Base-by-base conservation (phyloP, 768 basidiomycete species). In the Ramaria sp. region DNA sequence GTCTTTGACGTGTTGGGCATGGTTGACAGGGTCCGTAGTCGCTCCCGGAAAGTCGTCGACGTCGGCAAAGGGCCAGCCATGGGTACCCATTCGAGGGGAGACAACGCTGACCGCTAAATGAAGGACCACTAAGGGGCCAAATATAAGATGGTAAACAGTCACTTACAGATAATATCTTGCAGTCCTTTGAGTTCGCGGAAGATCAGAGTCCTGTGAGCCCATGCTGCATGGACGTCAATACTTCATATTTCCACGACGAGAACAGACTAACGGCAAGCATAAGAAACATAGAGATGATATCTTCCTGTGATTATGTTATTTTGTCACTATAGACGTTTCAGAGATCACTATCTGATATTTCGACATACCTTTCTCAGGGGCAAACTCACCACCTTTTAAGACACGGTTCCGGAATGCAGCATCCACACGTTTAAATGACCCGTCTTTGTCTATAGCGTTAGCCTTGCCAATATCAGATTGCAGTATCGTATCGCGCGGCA, bases 191-290 rank as follows among this genome's bases (percentile, higher is more conserved):
- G 76, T 68, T 91, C 83, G 60, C 94, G 78, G 3, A 85, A 74
- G 61, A 98, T 96, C 58, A 96, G 72, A 3, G 93, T 79, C 60
- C 95, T 78, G 24, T 91, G 90, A 0, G 95, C 95, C 95, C 94
- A 98, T 8, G 95, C 86, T 88, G 47, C 13, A 4, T 4, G 32
- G 32, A n/a, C 32, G 32, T 34, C 32, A 44, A 48, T 3, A 1
- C 5, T 38, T 63, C 48, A 58, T 50, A 42, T 42, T 2, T 32
- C 36, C 16, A n/a, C 53, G 28, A 20, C 10, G 5, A 41, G 48
- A n/a, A 20, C 32, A 24, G 60, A 62, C 84, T 65, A 59, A 89
- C 87, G 92, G 62, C 92, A 97, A 1, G 85, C 81, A 59, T 82
- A 81, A 3, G 86, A 87, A 56, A 96, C 88, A 62, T 89, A 95